These are phyloP conservation scores for Agaricus subrufescens DNA, from an alignment of 768 basidiomycete genomes.

Conservation along the genomic window DNA sequence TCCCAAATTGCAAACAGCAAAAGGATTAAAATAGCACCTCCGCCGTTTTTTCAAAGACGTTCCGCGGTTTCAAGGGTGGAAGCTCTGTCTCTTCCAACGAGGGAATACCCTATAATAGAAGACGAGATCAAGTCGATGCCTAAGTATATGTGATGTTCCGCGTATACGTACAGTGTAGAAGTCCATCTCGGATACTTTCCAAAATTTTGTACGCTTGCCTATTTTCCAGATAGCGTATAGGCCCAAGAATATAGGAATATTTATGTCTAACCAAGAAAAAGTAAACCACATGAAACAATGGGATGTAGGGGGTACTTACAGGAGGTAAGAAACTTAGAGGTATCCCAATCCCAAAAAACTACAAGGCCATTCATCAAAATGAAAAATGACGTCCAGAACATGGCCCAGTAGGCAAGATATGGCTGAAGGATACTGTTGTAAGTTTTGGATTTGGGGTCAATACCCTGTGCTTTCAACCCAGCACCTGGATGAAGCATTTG, in stretches of 20 bases:
- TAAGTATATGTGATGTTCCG: not conserved
- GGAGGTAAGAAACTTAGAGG: slow-evolving; percentile 41
- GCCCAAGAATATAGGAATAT: slow-evolving; percentile 38
- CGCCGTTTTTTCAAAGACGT: no score
- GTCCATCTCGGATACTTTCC: slow-evolving; percentile 65
- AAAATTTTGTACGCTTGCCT: slow-evolving; percentile 35
- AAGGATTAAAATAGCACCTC: no score
- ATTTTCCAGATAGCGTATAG: slow-evolving; percentile 43
- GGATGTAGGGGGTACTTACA: slow-evolving; percentile 23
- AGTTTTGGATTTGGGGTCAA: slow-evolving; percentile 53
- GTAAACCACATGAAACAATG: not conserved
- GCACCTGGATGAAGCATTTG: slow-evolving; percentile 32
- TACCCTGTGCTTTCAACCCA: slow-evolving; percentile 61
- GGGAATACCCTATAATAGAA: slow-evolving; percentile 52
- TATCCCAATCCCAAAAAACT: slow-evolving; percentile 58
- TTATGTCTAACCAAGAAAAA: slow-evolving; percentile 30
- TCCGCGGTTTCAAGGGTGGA: slow-evolving; percentile 23
- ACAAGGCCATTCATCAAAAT: slow-evolving; percentile 48
- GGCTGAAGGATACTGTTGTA: slow-evolving; percentile 65
- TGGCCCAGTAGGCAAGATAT: slow-evolving; percentile 65
- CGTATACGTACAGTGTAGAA: slow-evolving; percentile 51
- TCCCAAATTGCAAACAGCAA: no score
- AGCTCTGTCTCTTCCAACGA: slow-evolving; percentile 60
- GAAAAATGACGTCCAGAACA: slow-evolving; percentile 60
- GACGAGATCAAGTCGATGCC: not conserved